phyloP scores from a whole-genome alignment of 768 basidiomycete species.

The Wakefieldia striispora region DNA sequence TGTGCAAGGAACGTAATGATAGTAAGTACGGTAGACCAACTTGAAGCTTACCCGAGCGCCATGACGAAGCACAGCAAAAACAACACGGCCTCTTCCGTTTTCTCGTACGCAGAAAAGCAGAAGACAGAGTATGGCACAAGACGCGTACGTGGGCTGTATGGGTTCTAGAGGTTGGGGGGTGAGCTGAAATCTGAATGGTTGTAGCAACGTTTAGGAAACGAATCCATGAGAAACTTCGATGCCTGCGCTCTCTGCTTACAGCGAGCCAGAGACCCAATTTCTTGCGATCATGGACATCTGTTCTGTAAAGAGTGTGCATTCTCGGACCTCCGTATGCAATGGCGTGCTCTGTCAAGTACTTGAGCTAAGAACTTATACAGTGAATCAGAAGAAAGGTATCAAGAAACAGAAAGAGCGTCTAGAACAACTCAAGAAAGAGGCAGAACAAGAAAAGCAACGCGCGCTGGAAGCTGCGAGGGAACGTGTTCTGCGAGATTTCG shows the following conservation, averaged over 20 bases:
- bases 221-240: conserved; percentile 91
- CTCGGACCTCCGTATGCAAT: conserved; percentile 68
- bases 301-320: conserved; percentile 97
- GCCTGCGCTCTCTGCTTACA: conserved; percentile 88
- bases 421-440: conserved; percentile 70
- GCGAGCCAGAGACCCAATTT: conserved; percentile 77
- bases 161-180: neutral
- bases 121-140: conserved; percentile 79
- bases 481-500: conserved; percentile 87
- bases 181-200: conserved; percentile 9
- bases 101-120: conserved; percentile 88
- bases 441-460: conserved; percentile 72
- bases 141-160: conserved; percentile 42
- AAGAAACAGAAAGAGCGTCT: conserved; percentile 85
- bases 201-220: conserved; percentile 59
- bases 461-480: conserved; percentile 78
- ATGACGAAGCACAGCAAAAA: conserved; percentile 94
- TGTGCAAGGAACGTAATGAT: too few relatives aligned
- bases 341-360: conserved; percentile 1
- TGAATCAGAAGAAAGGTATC: conserved; percentile 89
- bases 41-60: neutral
- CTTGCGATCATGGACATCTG: conserved; percentile 83
- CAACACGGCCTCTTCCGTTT: conserved; percentile 85
- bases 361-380: conserved; percentile 37
- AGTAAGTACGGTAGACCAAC: too few relatives aligned